Base-by-base conservation (phyloP, 768 basidiomycete genomes). In the Dacryopinax primogenitus region DNA sequence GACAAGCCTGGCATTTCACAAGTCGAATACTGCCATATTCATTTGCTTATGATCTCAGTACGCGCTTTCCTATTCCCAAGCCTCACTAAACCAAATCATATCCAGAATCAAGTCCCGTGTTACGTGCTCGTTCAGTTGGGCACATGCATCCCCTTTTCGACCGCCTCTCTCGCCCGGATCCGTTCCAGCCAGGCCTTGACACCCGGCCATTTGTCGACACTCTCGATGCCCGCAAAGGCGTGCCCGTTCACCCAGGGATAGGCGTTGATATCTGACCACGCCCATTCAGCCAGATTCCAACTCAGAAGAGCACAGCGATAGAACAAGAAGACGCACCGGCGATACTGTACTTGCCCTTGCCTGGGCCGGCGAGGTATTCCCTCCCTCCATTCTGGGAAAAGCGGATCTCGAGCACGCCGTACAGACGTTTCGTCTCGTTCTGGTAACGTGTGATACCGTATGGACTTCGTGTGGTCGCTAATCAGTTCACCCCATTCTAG, bases 281-380 rank as follows among this genome's bases (percentile, higher is more conserved):
- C 37, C 37, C 37, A 39, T 39, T n/a, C 11, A n/a, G 12, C 37
- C n/a, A 11, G 37, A 39, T 26, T 47, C 11, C 13, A 21, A 7
- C 13, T 13, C 45, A 47, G 45, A 12, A 21, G 45, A 26, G 7
- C 13, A 9, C 13, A 9, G 45, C 13, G 7, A 23, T 13, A 47
- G 45, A 9, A 9, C 9, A 18, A 18, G n/a, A 7, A 26, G n/a
- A 47, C 45, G 45, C 13, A 47, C 45, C 45, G 6, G 88, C 92
- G 51, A 92, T 74, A 37, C 80, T 83, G 72, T 80, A 83, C 69
- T 82, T 84, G 28, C 87, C 88, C 64, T 78, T 77, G 0, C 83
- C 86, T 12, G 85, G 77, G 21, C 92, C 91, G n/a, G 82, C 90
- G 16, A 95, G 83, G 73, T 81, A 94, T 36, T 92, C 90, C n/a